Evolutionary conservation across 2,329 filamentous ascomycete genomes (phyloP).

Genomic region (Beauveria pseudobassiana): DNA sequence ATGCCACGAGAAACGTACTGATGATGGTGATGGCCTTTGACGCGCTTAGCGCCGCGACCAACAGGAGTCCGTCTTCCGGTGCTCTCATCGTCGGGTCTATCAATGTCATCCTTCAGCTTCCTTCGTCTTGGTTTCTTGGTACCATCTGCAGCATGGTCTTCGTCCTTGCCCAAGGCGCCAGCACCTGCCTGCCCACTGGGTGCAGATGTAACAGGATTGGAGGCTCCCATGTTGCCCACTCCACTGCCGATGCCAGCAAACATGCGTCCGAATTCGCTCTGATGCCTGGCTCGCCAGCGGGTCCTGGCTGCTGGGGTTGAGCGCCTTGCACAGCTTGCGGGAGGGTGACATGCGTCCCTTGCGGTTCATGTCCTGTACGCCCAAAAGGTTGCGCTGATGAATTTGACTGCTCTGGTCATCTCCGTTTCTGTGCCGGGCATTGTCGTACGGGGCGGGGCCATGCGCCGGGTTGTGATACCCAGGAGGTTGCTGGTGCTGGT

Average conservation of each 20-base stretch:
- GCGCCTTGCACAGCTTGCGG: slow-evolving; percentile 92
- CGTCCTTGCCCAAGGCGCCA: slow-evolving; percentile 43
- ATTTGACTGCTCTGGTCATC: slow-evolving; percentile 50
- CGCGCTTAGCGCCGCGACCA: slow-evolving; percentile 49
- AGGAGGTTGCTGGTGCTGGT: slow-evolving; percentile 32
- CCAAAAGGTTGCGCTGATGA: slow-evolving; percentile 61
- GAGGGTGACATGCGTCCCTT: slow-evolving; percentile 80
- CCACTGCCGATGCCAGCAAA: slow-evolving; percentile 79
- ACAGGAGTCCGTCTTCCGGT: slow-evolving; percentile 55
- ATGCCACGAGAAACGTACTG: slow-evolving; percentile 42
- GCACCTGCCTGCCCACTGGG: slow-evolving; percentile 39
- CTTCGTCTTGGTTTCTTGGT: slow-evolving; percentile 52
- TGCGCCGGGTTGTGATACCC: slow-evolving; percentile 33
- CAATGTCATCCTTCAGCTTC: slow-evolving; percentile 71
- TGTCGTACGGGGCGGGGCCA: slow-evolving; percentile 24
- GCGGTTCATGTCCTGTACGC: slow-evolving; percentile 71
- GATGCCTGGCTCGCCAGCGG: slow-evolving; percentile 76
- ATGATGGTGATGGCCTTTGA: slow-evolving; percentile 65
- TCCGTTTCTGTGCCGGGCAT: slow-evolving; percentile 28
- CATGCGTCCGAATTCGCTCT: slow-evolving; percentile 90
- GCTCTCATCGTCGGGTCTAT: slow-evolving; percentile 57
- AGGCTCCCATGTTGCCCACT: slow-evolving; percentile 41
- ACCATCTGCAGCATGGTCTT: slow-evolving; percentile 37
- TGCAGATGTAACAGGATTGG: slow-evolving; percentile 40
- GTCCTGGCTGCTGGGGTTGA: slow-evolving; percentile 71